Conservation (phyloP, 352 stramenopile genomes). For the Globisporangium echinulatum region DNA sequence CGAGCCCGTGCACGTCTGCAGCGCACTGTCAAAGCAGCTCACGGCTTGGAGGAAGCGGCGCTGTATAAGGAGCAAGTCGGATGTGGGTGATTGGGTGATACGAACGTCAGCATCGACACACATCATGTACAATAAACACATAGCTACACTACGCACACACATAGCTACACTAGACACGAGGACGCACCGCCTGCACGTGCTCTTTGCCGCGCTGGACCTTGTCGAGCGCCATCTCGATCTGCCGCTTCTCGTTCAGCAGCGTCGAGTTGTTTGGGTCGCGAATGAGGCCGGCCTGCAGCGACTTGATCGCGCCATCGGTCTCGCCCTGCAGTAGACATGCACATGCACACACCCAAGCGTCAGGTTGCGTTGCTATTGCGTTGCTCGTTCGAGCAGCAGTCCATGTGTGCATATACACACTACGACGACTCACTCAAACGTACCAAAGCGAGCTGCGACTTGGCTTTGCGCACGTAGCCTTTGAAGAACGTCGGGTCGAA, state of each 20-base stretch:
- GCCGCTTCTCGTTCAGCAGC: constrained; percentile 66
- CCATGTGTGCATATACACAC: not conserved
- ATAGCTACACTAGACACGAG: not conserved
- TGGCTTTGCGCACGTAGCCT: constrained; percentile 88
- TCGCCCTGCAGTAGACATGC: constrained; percentile 40
- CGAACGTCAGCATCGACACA: not conserved
- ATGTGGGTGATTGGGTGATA: not conserved
- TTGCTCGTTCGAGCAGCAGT: not conserved
- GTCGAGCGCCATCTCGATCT: constrained; percentile 76
- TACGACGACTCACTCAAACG: not conserved
- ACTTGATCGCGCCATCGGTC: constrained; percentile 64
- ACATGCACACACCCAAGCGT: not conserved
- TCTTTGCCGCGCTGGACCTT: constrained; percentile 70
- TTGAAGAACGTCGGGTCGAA: constrained; percentile 89
- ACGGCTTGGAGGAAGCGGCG: constrained; percentile 64
- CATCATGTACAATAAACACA: too few species aligned
- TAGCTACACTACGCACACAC: too few species aligned
- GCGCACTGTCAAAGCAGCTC: constrained; percentile 59
- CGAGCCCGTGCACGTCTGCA: constrained; percentile 60
- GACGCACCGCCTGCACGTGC: constrained; percentile 52
- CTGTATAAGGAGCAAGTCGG: constrained; percentile 17
- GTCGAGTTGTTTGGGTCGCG: constrained; percentile 76
- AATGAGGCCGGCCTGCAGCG: constrained; percentile 61
- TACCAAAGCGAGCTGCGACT: constrained; percentile 78
- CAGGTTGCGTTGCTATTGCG: not conserved